Evolutionary conservation across 2,329 filamentous ascomycete genomes (phyloP).

Genomic region (Calonectria montana): DNA sequence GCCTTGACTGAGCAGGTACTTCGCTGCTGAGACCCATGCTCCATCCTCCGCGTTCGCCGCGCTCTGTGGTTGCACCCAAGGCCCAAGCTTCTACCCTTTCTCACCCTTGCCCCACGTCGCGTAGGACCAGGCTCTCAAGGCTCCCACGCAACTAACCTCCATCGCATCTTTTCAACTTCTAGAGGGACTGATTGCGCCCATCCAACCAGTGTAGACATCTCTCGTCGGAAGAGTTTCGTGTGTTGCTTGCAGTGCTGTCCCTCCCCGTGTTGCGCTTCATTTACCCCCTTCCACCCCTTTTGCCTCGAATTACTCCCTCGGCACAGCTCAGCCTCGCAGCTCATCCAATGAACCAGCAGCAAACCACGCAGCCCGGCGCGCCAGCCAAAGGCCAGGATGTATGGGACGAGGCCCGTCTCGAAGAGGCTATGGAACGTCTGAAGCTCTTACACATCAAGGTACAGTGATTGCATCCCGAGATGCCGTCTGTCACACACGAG

Average conservation of each 20-base stretch:
- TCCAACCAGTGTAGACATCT: constrained; percentile 9
- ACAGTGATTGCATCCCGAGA: constrained; percentile 28
- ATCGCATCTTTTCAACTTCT: constrained; percentile 27
- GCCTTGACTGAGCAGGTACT: constrained; percentile 10
- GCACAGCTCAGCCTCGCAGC: constrained; percentile 6
- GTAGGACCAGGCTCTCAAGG: neutral
- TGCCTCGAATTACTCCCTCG: neutral
- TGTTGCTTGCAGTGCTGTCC: constrained; percentile 20
- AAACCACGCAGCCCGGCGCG: constrained; percentile 33
- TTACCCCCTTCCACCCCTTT: constrained; percentile 4
- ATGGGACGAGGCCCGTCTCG: constrained; percentile 62
- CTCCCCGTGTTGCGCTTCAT: constrained; percentile 25
- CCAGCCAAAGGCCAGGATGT: constrained; percentile 44
- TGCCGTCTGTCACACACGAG: constrained; percentile 25
- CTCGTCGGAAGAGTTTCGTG: neutral
- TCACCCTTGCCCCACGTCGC: constrained; percentile 35
- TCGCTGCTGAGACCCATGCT: neutral
- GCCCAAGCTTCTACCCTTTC: constrained; percentile 38
- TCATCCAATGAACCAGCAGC: constrained; percentile 35
- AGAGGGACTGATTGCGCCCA: constrained; percentile 34
- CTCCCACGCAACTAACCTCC: constrained; percentile 21
- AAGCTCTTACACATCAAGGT: constrained; percentile 68
- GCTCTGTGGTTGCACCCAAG: constrained; percentile 30
- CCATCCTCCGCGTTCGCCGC: constrained; percentile 23
- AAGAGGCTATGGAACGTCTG: constrained; percentile 61